phyloP scores from a whole-genome alignment of 495 filamentous ascomycete species.

The Penicillium cosmopolitanum region DNA sequence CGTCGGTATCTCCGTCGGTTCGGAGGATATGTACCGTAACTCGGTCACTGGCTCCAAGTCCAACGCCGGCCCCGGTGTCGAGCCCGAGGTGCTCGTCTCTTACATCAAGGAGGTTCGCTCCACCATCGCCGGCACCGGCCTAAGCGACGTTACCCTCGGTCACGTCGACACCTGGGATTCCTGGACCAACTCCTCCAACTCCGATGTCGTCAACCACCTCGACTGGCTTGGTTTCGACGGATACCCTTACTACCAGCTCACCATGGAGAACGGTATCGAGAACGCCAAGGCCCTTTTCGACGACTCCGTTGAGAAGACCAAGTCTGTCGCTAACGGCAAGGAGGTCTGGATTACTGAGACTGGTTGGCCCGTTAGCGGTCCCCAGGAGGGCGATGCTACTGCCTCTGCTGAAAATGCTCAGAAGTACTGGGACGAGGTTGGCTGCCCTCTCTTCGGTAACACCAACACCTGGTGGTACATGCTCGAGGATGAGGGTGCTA shows the following conservation, averaged over 20 bases:
- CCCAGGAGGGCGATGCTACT: slow-evolving; percentile 60
- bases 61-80: slow-evolving; percentile 59
- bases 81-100: slow-evolving; percentile 59
- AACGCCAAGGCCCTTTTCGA: slow-evolving; percentile 65
- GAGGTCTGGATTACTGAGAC: slow-evolving; percentile 90
- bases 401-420: slow-evolving; percentile 71
- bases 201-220: slow-evolving; percentile 64
- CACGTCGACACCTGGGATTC: slow-evolving; percentile 94
- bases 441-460: slow-evolving; percentile 69
- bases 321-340: slow-evolving; percentile 63
- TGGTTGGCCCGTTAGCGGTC: slow-evolving; percentile 78
- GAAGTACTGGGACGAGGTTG: slow-evolving; percentile 78
- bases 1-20: slow-evolving; percentile 86
- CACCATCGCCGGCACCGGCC: slow-evolving; percentile 59
- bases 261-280: slow-evolving; percentile 65
- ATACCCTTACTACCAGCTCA: slow-evolving; percentile 76
- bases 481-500: slow-evolving; percentile 66
- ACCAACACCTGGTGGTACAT: slow-evolving; percentile 78
- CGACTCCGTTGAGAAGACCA: slow-evolving; percentile 61
- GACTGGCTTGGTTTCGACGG: slow-evolving; percentile 83
- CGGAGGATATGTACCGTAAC: slow-evolving; percentile 87
- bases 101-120: slow-evolving; percentile 69
- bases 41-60: slow-evolving; percentile 58
- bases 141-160: slow-evolving; percentile 64
- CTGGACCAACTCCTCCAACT: slow-evolving; percentile 76